Evolutionary conservation across 2,329 filamentous ascomycete genomes (phyloP).

Genomic region (Xylaria hypoxylon): DNA sequence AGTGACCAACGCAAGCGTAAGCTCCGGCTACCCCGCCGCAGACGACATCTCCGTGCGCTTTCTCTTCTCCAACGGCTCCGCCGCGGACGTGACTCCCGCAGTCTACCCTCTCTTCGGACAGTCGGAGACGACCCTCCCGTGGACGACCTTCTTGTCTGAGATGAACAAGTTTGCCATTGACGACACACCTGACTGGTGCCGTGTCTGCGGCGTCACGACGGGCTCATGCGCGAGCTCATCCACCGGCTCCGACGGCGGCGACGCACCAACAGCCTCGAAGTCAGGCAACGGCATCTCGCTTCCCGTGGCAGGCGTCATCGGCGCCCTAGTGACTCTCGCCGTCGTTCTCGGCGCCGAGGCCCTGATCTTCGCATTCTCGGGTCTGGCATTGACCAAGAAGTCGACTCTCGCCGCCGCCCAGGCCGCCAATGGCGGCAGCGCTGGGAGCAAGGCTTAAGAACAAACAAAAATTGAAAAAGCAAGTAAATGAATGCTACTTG

Average conservation of each 20-base stretch:
- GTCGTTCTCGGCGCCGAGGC: conserved; percentile 61
- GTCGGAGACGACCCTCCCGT: conserved; percentile 67
- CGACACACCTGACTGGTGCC: conserved; percentile 77
- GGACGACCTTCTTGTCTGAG: conserved; percentile 72
- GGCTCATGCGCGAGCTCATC: conserved; percentile 68
- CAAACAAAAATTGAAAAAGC: neutral
- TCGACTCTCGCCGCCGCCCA: conserved; percentile 50
- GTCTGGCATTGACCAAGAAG: conserved; percentile 63
- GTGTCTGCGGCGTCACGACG: conserved; percentile 77
- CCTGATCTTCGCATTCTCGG: conserved; percentile 57
- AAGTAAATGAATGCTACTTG: neutral
- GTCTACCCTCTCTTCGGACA: conserved; percentile 72
- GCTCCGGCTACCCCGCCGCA: conserved; percentile 59
- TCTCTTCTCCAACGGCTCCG: conserved; percentile 70
- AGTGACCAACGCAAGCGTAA: conserved; percentile 64
- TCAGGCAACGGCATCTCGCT: conserved; percentile 68
- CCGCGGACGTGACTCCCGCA: conserved; percentile 62
- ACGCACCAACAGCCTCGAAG: conserved; percentile 40
- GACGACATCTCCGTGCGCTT: conserved; percentile 69
- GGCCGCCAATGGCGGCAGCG: conserved; percentile 4
- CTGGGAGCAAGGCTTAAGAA: conserved; percentile 41
- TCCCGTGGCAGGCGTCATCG: conserved; percentile 83
- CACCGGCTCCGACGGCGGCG: conserved; percentile 44
- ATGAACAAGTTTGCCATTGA: conserved; percentile 76
- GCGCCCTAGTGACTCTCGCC: conserved; percentile 72